Base-by-base conservation (phyloP, 2,329 filamentous ascomycete genomes). In the Exophiala bonariae region DNA sequence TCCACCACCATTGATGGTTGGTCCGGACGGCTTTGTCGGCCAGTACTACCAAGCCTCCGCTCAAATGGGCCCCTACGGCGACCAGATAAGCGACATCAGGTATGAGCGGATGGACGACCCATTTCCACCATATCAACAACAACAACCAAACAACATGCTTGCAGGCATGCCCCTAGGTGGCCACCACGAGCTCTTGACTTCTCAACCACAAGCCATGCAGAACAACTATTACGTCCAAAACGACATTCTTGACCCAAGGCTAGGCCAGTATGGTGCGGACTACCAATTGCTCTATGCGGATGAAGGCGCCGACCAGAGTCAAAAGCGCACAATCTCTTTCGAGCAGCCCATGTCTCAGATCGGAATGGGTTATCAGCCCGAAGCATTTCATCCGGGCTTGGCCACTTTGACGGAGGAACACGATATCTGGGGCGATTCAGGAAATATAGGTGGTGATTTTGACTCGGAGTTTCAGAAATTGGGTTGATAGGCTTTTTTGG, bases 111-210 rank as follows among this genome's bases (percentile, higher is more conserved):
- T 62, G 64, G 17, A 65, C 50, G 14, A 58, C 58, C 7, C 56
- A 19, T 51, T 46, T 22, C 26, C 47, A n/a, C 28, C 32, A n/a
- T 47, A 55, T 16, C 50, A 54, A 16, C 23, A 26, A 26, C 11
- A 26, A 6, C 23, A 26, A 11, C 11, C 23, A 6, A 38, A 40
- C n/a, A 34, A 22, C 5, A 33, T 50, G 43, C 61, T 78, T 54
- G 66, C 76, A 17, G 70, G 67, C 2, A 56, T 75, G 38, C 70
- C 71, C 6, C 68, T 71, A 9, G 65, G 56, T 26, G 58, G 63
- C 8, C 71, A 75, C 50, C 64, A 70, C 36, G 71, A 74, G 16
- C 62, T 75, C 40, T 62, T 73, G 41, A 64, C 66, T 42, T 50
- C 54, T 9, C 53, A 62, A 17, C 61, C 64, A 23, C 63, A 62